phyloP scores from a whole-genome alignment of 805 yeast genomes.

The Yarrowia porcina region DNA sequence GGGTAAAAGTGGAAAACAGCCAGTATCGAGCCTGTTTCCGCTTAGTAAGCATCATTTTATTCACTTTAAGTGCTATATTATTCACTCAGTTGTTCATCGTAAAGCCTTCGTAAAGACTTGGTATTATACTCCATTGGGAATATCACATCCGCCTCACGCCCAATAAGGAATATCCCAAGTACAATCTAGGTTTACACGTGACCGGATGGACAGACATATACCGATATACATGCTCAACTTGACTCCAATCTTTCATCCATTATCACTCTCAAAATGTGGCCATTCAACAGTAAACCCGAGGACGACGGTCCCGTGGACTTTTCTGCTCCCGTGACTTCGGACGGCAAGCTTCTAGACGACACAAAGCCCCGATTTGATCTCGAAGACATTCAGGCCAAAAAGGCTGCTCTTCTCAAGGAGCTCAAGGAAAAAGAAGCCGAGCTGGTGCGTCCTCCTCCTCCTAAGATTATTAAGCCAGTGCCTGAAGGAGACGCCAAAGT shows the following conservation, averaged over 20 bases:
- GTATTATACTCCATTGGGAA: too few relatives aligned
- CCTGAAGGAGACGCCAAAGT: conserved; percentile 22
- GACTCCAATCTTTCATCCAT: background rate
- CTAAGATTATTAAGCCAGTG: conserved; percentile 15
- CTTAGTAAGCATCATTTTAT: too few relatives aligned
- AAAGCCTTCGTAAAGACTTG: too few relatives aligned
- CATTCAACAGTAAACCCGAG: background rate
- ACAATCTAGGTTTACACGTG: too few relatives aligned
- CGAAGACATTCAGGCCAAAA: conserved; percentile 21
- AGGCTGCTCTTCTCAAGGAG: conserved; percentile 18
- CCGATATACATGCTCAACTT: too few relatives aligned
- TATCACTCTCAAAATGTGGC: conserved; percentile 10
- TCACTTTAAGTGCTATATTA: too few relatives aligned
- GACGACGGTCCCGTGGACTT: conserved; percentile 14
- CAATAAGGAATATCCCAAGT: too few relatives aligned
- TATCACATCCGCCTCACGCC: too few relatives aligned
- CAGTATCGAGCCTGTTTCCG: too few relatives aligned
- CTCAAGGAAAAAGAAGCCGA: conserved; percentile 19
- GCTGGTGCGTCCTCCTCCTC: conserved; percentile 14
- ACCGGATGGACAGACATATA: too few relatives aligned
- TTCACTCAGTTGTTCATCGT: too few relatives aligned
- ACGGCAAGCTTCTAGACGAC: conserved; percentile 1
- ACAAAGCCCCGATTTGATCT: conserved; percentile 8
- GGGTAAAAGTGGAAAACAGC: too few relatives aligned
- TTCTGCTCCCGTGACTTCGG: background rate